A percentile compares a stretch with the other conserved stretches of the same genome.
Evolutionary conservation across 352 stramenopile species (phyloP).

Genomic region (Phytopythium sindhum): DNA sequence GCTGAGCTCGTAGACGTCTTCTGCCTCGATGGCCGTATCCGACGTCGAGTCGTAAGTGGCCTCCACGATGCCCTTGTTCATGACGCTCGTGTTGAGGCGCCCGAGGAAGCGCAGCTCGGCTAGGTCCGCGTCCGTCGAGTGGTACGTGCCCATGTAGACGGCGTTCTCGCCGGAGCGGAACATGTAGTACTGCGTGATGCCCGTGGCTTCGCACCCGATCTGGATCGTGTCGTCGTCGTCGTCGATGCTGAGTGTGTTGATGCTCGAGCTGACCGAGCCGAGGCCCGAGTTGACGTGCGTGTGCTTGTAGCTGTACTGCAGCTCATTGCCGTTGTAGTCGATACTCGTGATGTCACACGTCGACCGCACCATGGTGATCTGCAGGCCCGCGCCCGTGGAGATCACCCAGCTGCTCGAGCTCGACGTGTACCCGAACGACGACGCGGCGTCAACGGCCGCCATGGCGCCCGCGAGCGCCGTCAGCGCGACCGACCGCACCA

Average conservation of each 20-base stretch:
- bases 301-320: constrained; percentile 43
- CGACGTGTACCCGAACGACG: constrained; percentile 36
- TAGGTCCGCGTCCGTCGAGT: constrained; percentile 28
- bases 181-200: constrained; percentile 47
- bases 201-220: constrained; percentile 31
- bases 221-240: constrained; percentile 35
- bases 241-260: constrained; percentile 32
- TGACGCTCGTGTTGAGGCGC: constrained; percentile 27
- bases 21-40: constrained; percentile 35
- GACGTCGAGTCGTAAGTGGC: constrained; percentile 22
- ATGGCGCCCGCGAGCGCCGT: not conserved
- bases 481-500: not conserved
- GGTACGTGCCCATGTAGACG: constrained; percentile 62
- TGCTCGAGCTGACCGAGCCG: constrained; percentile 29
- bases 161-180: constrained; percentile 48
- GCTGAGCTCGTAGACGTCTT: constrained; percentile 36
- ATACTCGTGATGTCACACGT: constrained; percentile 52
- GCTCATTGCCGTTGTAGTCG: constrained; percentile 40
- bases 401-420: constrained; percentile 38
- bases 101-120: constrained; percentile 50
- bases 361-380: constrained; percentile 33
- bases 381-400: constrained; percentile 31
- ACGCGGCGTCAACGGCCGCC: constrained; percentile 12
- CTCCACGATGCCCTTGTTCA: constrained; percentile 29
- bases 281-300: constrained; percentile 55